Evolutionary conservation across 148 eudicot genomes (phyloP).

Genomic region (Tetragonia tetragonoides): DNA sequence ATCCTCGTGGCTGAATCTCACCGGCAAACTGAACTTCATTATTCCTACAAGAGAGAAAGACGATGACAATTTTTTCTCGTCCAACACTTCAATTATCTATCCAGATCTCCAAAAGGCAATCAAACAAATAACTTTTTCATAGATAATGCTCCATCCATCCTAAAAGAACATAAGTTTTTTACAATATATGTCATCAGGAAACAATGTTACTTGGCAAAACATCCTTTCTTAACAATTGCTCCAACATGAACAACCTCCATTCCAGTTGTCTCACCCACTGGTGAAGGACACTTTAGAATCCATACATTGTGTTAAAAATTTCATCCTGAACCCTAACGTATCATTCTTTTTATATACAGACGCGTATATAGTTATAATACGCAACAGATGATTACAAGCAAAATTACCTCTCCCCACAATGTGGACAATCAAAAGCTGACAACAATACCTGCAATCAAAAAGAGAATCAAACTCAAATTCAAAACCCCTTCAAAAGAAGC

Average conservation of each 20-base stretch:
- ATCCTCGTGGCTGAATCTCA: slow-evolving; percentile 79
- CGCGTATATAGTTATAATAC: background rate
- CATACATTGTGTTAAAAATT: background rate
- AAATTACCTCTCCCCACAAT: slow-evolving; percentile 93
- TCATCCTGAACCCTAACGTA: background rate
- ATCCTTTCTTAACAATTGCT: no score
- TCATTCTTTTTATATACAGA: background rate
- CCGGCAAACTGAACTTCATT: slow-evolving; percentile 98
- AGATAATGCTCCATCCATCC: background rate
- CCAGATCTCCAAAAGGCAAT: no score
- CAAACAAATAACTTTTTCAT: background rate
- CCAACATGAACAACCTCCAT: background rate
- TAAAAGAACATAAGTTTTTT: background rate
- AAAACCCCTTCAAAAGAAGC: background rate
- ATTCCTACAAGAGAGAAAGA: slow-evolving; percentile 48
- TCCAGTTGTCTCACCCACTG: background rate
- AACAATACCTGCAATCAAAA: slow-evolving; percentile 62
- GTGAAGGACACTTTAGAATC: background rate
- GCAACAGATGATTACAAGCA: background rate
- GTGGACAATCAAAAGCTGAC: slow-evolving; percentile 95
- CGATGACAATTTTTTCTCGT: background rate
- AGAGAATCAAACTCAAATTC: background rate
- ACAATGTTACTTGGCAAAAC: no score
- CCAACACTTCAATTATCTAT: background rate
- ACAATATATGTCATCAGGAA: background rate